Evolutionary conservation across 306 rosid species (phyloP).

Genomic region (Carpinus viminea): DNA sequence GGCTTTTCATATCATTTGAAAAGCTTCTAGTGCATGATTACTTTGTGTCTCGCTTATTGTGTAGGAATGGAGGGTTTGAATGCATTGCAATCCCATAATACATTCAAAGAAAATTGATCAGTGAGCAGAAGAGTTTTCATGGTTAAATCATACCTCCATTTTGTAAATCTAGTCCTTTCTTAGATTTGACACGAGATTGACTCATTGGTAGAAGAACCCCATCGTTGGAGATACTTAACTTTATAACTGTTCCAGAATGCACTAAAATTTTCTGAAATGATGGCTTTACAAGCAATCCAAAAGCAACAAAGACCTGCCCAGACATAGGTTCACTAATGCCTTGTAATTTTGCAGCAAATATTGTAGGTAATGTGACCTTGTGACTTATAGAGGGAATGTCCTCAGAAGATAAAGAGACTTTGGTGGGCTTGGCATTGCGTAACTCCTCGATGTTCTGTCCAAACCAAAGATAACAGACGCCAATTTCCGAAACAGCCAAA

Average conservation of each 20-base stretch:
- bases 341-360: conserved; percentile 78
- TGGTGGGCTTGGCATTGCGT: conserved; percentile 63
- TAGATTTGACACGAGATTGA: conserved; percentile 57
- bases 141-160: conserved; percentile 47
- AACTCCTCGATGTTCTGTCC: conserved; percentile 70
- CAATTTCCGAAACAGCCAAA: conserved; percentile 90
- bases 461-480: conserved; percentile 82
- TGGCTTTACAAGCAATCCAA: conserved; percentile 79
- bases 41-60: too few relatives aligned
- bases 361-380: conserved; percentile 61
- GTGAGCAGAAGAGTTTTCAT: not conserved
- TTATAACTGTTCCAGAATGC: conserved; percentile 68
- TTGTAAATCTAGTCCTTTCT: conserved; percentile 53
- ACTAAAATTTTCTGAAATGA: conserved; percentile 69
- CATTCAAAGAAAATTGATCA: not conserved
- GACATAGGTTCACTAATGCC: conserved; percentile 57
- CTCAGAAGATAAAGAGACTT: conserved; percentile 62
- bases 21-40: too few relatives aligned
- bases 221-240: conserved; percentile 62
- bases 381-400: conserved; percentile 49
- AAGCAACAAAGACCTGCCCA: conserved; percentile 69
- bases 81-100: not conserved
- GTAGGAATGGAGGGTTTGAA: not conserved
- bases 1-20: too few relatives aligned
- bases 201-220: conserved; percentile 80